Evolutionary conservation across 164 flowering plant genomes (phyloP).

Genomic region (Cinnamomum chago): DNA sequence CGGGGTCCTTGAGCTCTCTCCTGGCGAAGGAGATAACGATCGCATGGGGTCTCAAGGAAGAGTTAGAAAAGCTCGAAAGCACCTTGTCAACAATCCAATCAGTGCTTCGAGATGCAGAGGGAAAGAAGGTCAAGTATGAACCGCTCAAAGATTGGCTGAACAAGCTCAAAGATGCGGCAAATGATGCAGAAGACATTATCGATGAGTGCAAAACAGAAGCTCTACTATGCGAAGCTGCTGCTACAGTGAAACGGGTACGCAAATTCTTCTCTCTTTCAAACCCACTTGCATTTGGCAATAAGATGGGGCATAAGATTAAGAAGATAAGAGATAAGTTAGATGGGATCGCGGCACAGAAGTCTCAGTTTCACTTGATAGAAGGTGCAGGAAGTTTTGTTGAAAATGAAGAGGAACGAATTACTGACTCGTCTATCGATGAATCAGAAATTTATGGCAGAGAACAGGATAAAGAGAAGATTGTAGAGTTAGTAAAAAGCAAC

Average conservation of each 20-base stretch:
- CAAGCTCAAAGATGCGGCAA: constrained; percentile 7
- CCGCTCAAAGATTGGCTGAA: constrained; percentile 3
- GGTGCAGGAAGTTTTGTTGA: not conserved
- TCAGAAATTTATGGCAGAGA: constrained; percentile 4
- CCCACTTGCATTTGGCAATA: not conserved
- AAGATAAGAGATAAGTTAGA: not conserved
- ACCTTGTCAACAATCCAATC: not conserved
- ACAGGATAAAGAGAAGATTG: constrained; percentile 2
- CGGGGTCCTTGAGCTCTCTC: not conserved
- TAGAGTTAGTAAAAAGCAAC: not conserved
- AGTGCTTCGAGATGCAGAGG: constrained; percentile 10
- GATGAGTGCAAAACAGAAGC: constrained; percentile 6
- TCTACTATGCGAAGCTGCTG: not conserved
- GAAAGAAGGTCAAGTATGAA: not conserved
- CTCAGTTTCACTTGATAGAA: not conserved
- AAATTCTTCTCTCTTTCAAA: constrained; percentile 1
- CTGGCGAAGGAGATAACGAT: not conserved
- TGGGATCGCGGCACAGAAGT: not conserved
- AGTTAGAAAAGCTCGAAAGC: not conserved
- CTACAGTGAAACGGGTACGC: not conserved
- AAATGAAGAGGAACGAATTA: not conserved
- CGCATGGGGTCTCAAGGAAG: constrained; percentile 4
- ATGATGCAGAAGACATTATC: constrained; percentile 9
- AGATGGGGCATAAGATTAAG: not conserved
- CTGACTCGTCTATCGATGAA: not conserved